Evolutionary conservation across 176 grass and related monocot genomes (phyloP).

Genomic region (Aegilops tauschii): DNA sequence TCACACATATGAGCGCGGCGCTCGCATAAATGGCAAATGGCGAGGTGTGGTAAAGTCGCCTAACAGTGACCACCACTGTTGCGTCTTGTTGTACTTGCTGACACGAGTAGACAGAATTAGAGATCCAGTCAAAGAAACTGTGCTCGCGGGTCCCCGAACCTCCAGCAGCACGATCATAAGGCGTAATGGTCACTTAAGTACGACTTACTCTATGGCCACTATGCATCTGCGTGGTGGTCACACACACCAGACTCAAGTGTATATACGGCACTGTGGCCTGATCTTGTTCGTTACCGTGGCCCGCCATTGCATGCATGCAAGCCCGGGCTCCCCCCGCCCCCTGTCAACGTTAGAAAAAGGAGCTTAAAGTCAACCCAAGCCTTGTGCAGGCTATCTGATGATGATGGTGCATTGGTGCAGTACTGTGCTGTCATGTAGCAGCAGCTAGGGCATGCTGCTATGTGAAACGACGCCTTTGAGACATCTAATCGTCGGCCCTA

Average conservation of each 20-base stretch:
- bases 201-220: not conserved
- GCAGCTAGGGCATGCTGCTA: not conserved
- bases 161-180: not conserved
- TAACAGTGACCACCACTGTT: not conserved
- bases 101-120: conserved; percentile 16
- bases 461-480: conserved; percentile 10
- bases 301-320: too few relatives aligned
- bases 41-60: not conserved
- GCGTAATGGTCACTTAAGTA: not conserved
- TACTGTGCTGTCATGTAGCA: not conserved
- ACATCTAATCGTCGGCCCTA: conserved; percentile 38
- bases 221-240: not conserved
- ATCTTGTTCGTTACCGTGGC: not conserved
- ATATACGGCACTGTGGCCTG: not conserved
- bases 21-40: not conserved
- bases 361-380: not conserved
- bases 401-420: not conserved
- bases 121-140: conserved; percentile 34
- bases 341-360: not conserved
- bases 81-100: not conserved
- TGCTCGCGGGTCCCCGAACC: not conserved
- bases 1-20: too few relatives aligned
- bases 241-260: not conserved
- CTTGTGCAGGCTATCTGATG: not conserved
- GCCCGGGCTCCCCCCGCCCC: too few relatives aligned